Base-by-base conservation (phyloP, 306 rosid genomes). In the Glycine soja region DNA sequence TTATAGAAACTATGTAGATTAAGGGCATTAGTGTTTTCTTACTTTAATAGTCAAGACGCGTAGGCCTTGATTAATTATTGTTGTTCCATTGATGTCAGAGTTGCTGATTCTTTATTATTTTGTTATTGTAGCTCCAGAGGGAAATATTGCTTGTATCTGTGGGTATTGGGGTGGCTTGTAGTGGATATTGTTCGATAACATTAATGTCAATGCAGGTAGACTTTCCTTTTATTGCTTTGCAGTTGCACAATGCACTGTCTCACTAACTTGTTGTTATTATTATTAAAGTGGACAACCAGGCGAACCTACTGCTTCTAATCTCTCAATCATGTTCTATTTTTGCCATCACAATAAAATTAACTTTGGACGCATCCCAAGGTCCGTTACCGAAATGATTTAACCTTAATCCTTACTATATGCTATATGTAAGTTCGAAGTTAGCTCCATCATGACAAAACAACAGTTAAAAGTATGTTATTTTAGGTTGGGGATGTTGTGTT, bases 101-200 rank as follows among this genome's bases (percentile, higher is more conserved):
- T 36, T 80, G 52, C 80, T 72, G 76, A 75, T 53, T 81, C 53
- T 54, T 68, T 75, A 13, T 65, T 56, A 4, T 57, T 54, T 70
- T 75, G 50, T 82, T 24, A 62, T 71, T 88, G 63, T 89, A 94
- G 97, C 81, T 94, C 80, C 88, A 94, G 94, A 90, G 93, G 89
- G 97, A 94, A 79, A 32, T 92, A 76, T 72, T 89, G 72, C 86
- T 91, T 80, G 77, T 91, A 77, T 89, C 94, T 54, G 86, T 94
- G 74, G 90, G 93, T 67, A 90, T 94, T 58, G 98, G 97, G 85
- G 72, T 89, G 7, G 88, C 89, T 38, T 92, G 97, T 84, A 85
- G 90, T 53, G 97, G 94, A 70, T 92, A 90, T 82, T 91, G 97
- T 84, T 82, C 88, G 78, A 2, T 94, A 56, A 86, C 82, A 68